Conservation (phyloP, 116 monocot genomes). For the Papilionanthe hybrid region DNA sequence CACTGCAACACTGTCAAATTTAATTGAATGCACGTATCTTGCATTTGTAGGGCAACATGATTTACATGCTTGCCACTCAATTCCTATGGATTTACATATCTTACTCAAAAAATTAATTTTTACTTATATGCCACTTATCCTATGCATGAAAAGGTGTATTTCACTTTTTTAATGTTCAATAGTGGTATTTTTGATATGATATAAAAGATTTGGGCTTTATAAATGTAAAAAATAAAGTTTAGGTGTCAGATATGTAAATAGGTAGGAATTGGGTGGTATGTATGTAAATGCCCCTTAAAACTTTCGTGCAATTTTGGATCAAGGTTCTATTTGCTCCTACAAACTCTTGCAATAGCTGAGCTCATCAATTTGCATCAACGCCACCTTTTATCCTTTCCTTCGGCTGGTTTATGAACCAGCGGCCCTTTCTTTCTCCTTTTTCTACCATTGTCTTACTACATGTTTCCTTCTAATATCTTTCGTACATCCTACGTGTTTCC, state of each 20-base stretch:
- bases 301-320: background rate
- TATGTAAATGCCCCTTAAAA: background rate
- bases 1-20: background rate
- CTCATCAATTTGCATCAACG: background rate
- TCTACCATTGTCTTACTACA: background rate
- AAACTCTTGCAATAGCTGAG: background rate
- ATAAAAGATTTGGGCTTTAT: too few relatives aligned
- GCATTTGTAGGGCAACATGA: background rate
- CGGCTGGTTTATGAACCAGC: background rate
- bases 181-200: too few relatives aligned
- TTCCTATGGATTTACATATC: too few relatives aligned
- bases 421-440: too few relatives aligned
- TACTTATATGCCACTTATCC: too few relatives aligned
- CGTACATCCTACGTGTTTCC: background rate
- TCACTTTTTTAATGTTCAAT: too few relatives aligned
- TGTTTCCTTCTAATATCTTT: background rate
- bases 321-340: background rate
- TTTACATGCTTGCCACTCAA: too few relatives aligned
- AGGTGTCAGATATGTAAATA: too few relatives aligned
- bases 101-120: too few relatives aligned
- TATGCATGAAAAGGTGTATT: too few relatives aligned
- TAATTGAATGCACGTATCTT: background rate
- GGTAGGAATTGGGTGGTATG: too few relatives aligned
- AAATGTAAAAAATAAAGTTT: too few relatives aligned
- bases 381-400: background rate